Conservation (phyloP, 495 filamentous ascomycete species). For the Xylaria sp. region DNA sequence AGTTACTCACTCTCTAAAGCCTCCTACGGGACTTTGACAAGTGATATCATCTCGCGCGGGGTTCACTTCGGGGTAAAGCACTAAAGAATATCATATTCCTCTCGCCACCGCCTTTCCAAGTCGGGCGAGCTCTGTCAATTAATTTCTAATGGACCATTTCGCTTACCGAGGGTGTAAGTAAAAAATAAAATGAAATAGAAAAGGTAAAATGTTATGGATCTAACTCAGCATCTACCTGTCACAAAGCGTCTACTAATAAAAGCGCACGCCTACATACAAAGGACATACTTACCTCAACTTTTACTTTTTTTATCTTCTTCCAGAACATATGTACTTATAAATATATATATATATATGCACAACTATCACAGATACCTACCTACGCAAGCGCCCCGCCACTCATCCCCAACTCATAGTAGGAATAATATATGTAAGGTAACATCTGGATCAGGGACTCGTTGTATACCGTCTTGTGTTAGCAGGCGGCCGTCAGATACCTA, state of each 20-base stretch:
- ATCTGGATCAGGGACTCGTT: not conserved
- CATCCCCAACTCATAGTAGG: not conserved
- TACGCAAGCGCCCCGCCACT: not conserved
- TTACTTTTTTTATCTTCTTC: not conserved
- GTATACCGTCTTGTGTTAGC: not conserved
- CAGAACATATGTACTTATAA: too few relatives aligned
- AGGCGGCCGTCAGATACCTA: not conserved
- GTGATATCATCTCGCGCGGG: too few relatives aligned
- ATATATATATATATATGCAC: not conserved
- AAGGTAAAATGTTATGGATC: not conserved
- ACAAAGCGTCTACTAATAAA: not conserved
- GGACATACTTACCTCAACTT: not conserved
- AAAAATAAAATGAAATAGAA: not conserved
- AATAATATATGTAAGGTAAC: not conserved
- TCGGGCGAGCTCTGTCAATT: not conserved
- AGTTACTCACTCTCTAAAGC: too few relatives aligned
- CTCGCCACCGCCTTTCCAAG: too few relatives aligned
- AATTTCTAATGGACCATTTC: not conserved
- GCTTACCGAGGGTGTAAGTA: too few relatives aligned
- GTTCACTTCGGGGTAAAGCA: not conserved
- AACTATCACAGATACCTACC: not conserved
- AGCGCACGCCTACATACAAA: not conserved
- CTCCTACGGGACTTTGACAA: not conserved
- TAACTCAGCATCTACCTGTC: not conserved
- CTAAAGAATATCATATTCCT: not conserved